A percentile compares a stretch with the other conserved stretches of the same genome.
phyloP scores from a whole-genome alignment of 208 protist species.

The Hexamita inflata region DNA sequence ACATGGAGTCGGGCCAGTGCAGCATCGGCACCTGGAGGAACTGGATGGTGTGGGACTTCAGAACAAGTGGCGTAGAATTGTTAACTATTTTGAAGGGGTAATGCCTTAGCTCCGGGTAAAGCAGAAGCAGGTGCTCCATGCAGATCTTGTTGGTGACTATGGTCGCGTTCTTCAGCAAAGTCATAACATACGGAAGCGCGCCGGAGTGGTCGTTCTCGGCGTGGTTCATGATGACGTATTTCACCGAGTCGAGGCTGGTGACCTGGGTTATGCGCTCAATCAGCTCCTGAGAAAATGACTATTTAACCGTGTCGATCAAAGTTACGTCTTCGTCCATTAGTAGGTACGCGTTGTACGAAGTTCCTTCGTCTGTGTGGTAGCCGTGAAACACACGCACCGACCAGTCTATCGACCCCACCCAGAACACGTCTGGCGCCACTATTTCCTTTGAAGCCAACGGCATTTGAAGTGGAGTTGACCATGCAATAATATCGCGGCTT shows the following conservation, averaged over 20 bases:
- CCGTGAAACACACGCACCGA: neutral
- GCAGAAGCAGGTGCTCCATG: neutral
- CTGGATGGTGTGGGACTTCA: neutral
- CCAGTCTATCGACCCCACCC: neutral
- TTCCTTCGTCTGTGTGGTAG: neutral
- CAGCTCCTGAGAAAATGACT: neutral
- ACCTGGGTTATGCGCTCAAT: neutral
- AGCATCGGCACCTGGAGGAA: neutral
- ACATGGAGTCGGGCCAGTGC: neutral
- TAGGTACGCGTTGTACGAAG: neutral
- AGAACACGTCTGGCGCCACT: no score
- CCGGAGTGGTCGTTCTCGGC: neutral
- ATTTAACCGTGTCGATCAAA: neutral
- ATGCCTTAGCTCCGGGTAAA: neutral
- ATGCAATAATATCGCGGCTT: no score
- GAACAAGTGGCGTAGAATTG: neutral
- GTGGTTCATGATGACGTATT: neutral
- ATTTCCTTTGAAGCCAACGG: no score
- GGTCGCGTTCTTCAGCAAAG: neutral
- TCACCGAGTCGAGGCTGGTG: neutral
- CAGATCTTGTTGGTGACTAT: neutral
- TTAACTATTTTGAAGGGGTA: neutral
- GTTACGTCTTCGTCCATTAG: neutral
- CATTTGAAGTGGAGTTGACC: no score
- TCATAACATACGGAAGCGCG: neutral